Percentiles rank a stretch among this genome's conserved stretches.
Conservation (phyloP, 768 basidiomycete species). For the Xanthoconium purpureum region DNA sequence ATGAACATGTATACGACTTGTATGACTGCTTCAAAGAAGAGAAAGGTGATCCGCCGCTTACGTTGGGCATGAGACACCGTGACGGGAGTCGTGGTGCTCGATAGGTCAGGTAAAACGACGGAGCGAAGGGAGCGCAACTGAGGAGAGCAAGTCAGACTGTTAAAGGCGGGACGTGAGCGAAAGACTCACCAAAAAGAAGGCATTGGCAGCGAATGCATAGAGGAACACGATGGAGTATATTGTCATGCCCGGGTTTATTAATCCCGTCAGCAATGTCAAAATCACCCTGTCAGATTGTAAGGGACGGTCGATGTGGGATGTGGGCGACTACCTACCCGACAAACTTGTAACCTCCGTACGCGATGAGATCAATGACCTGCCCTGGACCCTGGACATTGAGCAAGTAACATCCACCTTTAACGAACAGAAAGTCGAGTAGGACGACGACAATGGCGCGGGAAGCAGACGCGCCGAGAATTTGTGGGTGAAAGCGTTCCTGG, state of each 20-base stretch:
- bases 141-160: neutral
- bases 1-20: constrained; percentile 88
- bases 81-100: constrained; percentile 41
- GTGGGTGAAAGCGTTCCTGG: constrained; percentile 79
- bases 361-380: constrained; percentile 78
- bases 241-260: constrained; percentile 59
- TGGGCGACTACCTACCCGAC: constrained; percentile 62
- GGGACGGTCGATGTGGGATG: neutral
- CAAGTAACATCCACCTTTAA: constrained; percentile 91
- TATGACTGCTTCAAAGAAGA: constrained; percentile 79
- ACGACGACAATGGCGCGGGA: constrained; percentile 83
- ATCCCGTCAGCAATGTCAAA: constrained; percentile 66
- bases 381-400: constrained; percentile 76
- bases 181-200: constrained; percentile 80
- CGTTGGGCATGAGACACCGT: constrained; percentile 78
- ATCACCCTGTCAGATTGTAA: constrained; percentile 63
- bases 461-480: constrained; percentile 82
- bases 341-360: constrained; percentile 97
- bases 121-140: constrained; percentile 92
- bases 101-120: constrained; percentile 79
- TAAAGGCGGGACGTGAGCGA: neutral
- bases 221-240: constrained; percentile 71
- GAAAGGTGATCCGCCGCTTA: constrained; percentile 81
- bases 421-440: constrained; percentile 82
- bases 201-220: constrained; percentile 86